Evolutionary conservation across 768 basidiomycete species (phyloP).

Genomic region (Butyriboletus loyo): DNA sequence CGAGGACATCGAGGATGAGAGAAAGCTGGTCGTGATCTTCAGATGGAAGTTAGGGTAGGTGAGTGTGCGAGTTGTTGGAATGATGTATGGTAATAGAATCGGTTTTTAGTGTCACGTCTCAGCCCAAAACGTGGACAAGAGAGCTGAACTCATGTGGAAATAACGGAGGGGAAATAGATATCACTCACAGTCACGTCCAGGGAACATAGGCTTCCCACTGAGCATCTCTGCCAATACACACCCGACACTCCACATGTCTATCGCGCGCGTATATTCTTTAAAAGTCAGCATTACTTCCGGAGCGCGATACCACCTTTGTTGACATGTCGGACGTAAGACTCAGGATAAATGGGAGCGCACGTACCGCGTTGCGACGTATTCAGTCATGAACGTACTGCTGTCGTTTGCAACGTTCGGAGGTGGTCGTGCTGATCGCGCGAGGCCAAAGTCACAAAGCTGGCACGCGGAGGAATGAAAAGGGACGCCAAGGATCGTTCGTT

Average conservation of each 20-base stretch:
- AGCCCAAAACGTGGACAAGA: background rate
- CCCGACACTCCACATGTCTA: conserved; percentile 86
- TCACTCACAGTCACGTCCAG: conserved; percentile 80
- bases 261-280: conserved; percentile 88
- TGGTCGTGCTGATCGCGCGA: conserved; percentile 75
- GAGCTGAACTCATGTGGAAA: background rate
- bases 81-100: background rate
- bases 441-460: conserved; percentile 83
- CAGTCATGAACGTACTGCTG: conserved; percentile 81
- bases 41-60: background rate
- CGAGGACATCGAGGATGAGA: conserved; percentile 92
- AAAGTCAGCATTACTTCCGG: conserved; percentile 99
- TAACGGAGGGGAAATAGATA: background rate
- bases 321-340: conserved; percentile 1
- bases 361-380: conserved; percentile 93
- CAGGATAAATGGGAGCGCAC: background rate
- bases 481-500: background rate
- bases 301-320: conserved; percentile 86
- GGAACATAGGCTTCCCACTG: conserved; percentile 88
- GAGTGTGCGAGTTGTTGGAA: background rate
- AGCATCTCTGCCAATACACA: conserved; percentile 92
- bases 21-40: conserved; percentile 91
- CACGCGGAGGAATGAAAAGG: background rate
- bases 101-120: background rate
- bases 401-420: conserved; percentile 72